phyloP scores from a whole-genome alignment of 495 filamentous ascomycete species.

The Penicillium odoratum region DNA sequence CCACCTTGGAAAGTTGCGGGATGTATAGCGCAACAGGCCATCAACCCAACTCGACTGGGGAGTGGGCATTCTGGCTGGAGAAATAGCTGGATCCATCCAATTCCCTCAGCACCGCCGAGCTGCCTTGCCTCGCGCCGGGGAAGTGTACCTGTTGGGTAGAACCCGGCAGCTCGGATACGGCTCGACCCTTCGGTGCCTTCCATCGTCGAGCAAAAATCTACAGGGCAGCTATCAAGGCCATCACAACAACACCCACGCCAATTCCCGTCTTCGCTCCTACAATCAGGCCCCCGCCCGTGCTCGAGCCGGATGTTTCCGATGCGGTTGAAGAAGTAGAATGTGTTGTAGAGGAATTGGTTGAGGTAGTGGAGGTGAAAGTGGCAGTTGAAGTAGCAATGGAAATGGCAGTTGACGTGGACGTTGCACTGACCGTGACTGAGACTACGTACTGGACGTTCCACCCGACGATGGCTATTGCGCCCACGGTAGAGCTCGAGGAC shows the following conservation, averaged over 20 bases:
- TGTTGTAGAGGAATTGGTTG: not conserved
- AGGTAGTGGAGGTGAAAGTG: not conserved
- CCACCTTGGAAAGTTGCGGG: no score
- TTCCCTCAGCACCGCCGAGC: no score
- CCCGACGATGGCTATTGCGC: not conserved
- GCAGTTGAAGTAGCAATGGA: not conserved
- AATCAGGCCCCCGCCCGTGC: not conserved
- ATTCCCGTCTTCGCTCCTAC: not conserved
- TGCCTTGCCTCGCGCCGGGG: no score
- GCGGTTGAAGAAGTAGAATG: not conserved
- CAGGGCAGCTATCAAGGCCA: not conserved
- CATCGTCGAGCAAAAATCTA: no score
- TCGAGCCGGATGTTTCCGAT: not conserved
- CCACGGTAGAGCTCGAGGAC: not conserved
- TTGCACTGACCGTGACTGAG: not conserved
- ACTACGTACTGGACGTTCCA: not conserved
- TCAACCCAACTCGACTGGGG: no score
- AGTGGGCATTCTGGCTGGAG: no score
- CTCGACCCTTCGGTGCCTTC: no score
- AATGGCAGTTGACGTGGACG: not conserved
- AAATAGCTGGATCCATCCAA: no score
- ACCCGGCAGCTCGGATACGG: no score
- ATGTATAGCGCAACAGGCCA: no score
- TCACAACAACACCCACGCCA: not conserved
- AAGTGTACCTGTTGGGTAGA: no score